These are phyloP conservation scores for Phaseolus lunatus DNA, from an alignment of 306 rosid species.

Conservation along the genomic window DNA sequence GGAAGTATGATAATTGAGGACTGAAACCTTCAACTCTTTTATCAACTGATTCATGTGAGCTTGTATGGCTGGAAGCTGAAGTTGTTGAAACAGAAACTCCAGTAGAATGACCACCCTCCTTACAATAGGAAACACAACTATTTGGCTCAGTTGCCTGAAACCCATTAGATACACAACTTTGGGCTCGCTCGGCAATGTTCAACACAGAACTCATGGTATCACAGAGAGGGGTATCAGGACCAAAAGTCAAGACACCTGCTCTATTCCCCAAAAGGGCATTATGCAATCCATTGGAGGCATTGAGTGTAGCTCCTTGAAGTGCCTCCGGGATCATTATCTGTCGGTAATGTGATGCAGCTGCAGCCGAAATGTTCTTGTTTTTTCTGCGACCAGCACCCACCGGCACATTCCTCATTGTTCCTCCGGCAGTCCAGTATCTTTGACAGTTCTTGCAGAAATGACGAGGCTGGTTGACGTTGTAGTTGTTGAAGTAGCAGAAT, in stretches of 20 bases:
- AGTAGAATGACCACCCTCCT: slow-evolving; percentile 55
- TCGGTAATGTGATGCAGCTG: slow-evolving; percentile 51
- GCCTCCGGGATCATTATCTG: slow-evolving; percentile 63
- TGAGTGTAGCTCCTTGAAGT: slow-evolving; percentile 52
- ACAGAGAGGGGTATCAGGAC: slow-evolving; percentile 68
- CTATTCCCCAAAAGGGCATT: slow-evolving; percentile 52
- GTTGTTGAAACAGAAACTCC: slow-evolving; percentile 60
- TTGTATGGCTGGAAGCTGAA: slow-evolving; percentile 54
- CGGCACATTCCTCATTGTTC: slow-evolving; percentile 90
- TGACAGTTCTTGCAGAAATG: slow-evolving; percentile 97
- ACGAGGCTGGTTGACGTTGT: slow-evolving; percentile 97
- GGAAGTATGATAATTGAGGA: slow-evolving; percentile 63
- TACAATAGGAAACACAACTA: slow-evolving; percentile 42
- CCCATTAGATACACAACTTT: slow-evolving; percentile 48
- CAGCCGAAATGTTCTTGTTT: slow-evolving; percentile 66
- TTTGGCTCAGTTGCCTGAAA: slow-evolving; percentile 52
- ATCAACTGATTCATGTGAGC: slow-evolving; percentile 50
- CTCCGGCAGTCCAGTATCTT: slow-evolving; percentile 98
- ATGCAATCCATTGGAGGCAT: slow-evolving; percentile 52
- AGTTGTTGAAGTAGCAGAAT: slow-evolving; percentile 91
- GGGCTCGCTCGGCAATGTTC: slow-evolving; percentile 57
- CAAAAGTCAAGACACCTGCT: slow-evolving; percentile 65
- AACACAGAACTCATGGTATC: slow-evolving; percentile 70
- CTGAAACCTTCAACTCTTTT: slow-evolving; percentile 55
- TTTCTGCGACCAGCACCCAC: slow-evolving; percentile 96